Conservation (phyloP, 1,284 basidiomycete genomes). For the Microbotryum intermedium region DNA sequence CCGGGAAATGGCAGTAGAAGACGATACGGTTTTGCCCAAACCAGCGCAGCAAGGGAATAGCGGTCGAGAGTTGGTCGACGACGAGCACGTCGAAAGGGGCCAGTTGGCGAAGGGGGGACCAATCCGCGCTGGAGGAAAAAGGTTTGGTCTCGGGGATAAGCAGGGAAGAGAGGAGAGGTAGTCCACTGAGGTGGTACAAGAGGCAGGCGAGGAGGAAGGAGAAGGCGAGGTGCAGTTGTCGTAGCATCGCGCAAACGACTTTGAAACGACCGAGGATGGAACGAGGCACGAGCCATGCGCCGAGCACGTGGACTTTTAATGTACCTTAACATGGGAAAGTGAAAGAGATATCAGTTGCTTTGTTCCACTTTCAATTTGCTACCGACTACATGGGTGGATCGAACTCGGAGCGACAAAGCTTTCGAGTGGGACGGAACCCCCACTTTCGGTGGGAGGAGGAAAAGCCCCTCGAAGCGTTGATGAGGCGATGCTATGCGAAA, state of each 20-base stretch:
- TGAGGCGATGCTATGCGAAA: neutral
- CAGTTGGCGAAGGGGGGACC: constrained; percentile 25
- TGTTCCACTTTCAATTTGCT: no score
- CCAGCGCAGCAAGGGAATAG: constrained; percentile 69
- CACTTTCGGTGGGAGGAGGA: neutral
- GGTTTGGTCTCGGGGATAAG: constrained; percentile 25
- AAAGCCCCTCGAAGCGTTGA: neutral
- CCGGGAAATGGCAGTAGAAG: constrained; percentile 97
- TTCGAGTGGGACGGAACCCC: neutral
- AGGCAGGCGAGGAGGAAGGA: constrained; percentile 50
- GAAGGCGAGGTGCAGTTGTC: constrained; percentile 70
- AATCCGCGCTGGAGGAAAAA: constrained; percentile 28
- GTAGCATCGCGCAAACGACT: constrained; percentile 78
- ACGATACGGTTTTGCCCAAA: constrained; percentile 66
- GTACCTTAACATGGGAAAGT: constrained; percentile 52
- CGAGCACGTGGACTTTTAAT: constrained; percentile 67
- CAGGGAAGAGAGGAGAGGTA: constrained; percentile 3
- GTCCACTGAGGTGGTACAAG: constrained; percentile 31
- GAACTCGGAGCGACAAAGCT: no score
- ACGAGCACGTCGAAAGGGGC: constrained; percentile 66
- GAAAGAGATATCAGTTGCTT: neutral
- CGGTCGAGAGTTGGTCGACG: constrained; percentile 89
- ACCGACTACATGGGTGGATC: no score
- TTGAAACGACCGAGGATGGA: constrained; percentile 68
- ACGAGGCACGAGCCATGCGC: constrained; percentile 64